Evolutionary conservation across 768 basidiomycete genomes (phyloP), one percentile per base, ranked within the genome.

Genomic region (Boletus fagicola): DNA sequence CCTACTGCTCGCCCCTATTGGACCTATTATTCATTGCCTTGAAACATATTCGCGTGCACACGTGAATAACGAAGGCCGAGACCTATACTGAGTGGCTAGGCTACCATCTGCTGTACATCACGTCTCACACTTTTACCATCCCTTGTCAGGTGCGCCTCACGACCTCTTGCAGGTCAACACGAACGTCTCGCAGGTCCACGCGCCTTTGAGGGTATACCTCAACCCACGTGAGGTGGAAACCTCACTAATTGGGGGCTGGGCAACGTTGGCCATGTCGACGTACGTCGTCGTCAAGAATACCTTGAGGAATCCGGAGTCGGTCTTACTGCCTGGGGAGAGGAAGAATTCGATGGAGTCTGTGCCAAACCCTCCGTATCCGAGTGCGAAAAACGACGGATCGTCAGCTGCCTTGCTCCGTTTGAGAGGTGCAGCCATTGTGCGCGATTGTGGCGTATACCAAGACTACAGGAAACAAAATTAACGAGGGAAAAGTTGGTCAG

Each of bases 221-320:
- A 2, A 7, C 38, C 42, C 38, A 11, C 65, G 57, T 13, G 56
- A 35, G 5, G 26, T 13, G 20, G 20, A 13, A 18, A 54, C 12
- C 15, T 58, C 42, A 0, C 22, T 26, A 3, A 67, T 62, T 1
- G 60, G 30, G 0, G 47, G 2, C 49, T 67, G 65, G 3, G 51
- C 38, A 24, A 62, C 53, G 43, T 40, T 16, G 30, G 33, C 49
- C 62, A 67, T 64, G 39, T 66, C 59, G n/a, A 64, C 62, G n/a
- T 61, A 61, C 11, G 47, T 24, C 16, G 51, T 62, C 52, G 65
- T 62, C 57, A 66, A 42, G 46, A 66, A 66, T 4, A 66, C 35
- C 42, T 59, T 67, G 57, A 66, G 62, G 39, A 66, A 67, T 15
- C 59, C 62, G 2, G 65, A 64, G 44, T 66, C 65, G 1, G 8